Base-by-base conservation (phyloP, 2,329 filamentous ascomycete species). In the Aspergillus glaucus region DNA sequence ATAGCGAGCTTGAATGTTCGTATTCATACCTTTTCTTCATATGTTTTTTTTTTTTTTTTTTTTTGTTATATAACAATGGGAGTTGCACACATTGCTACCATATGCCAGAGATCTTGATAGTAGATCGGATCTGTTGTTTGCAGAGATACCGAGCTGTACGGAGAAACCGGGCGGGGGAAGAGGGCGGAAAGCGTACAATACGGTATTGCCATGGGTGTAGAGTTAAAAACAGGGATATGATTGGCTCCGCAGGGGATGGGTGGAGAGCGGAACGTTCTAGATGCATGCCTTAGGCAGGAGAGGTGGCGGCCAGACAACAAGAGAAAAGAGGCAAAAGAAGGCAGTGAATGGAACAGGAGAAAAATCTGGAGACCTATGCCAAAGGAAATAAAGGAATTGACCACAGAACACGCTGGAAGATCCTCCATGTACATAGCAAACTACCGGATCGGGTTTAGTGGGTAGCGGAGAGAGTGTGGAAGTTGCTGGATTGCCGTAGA, bases 401-500 rank as follows among this genome's bases (percentile, higher is more conserved):
- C n/a, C 14, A 19, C 9, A 44, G 51, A 56, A 56, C 37, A 22
- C 48, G 40, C 47, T 55, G 49, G 53, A 57, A 54, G 36, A 40
- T 47, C 40, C 22, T 24, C 12, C 40, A 15, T 19, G 19, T 17
- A 15, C 37, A 40, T 9, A 40, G 37, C 37, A 30, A 4, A 12
- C 26, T 30, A 26, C 19, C 21, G 26, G 24, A 48, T 39, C 37
- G 32, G 32, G 14, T 43, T 26, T 19, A 46, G 49, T 36, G 51
- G 43, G 26, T 30, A 42, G 48, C 32, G 48, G 46, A 46, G 50
- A 53, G 43, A 28, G 40, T 43, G 59, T 68, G 65, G 65, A 69
- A 68, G 63, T 63, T 58, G 61, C 64, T 69, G 65, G 66, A 69
- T 65, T 57, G 50, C 52, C 62, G 64, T 69, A 62, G 66, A 69